phyloP scores from a whole-genome alignment of 306 rosid genomes.

The Hippophae rhamnoides region DNA sequence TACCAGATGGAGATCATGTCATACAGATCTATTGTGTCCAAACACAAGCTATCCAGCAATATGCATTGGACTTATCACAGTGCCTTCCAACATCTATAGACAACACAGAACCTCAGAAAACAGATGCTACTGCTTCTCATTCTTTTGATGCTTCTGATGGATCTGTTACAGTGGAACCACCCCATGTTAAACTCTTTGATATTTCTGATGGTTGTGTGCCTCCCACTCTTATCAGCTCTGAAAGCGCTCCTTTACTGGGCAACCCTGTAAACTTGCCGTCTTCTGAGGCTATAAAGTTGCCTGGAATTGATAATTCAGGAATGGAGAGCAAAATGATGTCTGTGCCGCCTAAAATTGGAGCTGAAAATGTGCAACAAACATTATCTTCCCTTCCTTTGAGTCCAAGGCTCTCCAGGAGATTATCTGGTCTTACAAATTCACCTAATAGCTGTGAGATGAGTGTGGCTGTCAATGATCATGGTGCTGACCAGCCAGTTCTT shows the following conservation, averaged over 20 bases:
- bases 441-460: constrained; percentile 30
- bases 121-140: constrained; percentile 24
- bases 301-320: constrained; percentile 32
- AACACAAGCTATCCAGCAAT: constrained; percentile 79
- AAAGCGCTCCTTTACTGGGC: constrained; percentile 22
- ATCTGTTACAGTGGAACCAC: constrained; percentile 23
- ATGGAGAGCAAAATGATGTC: constrained; percentile 27
- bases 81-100: constrained; percentile 65
- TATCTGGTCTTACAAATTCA: constrained; percentile 33
- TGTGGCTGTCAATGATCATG: constrained; percentile 23
- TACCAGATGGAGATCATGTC: constrained; percentile 54
- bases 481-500: constrained; percentile 23
- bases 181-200: constrained; percentile 12
- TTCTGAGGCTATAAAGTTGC: constrained; percentile 32
- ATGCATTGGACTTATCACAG: constrained; percentile 56
- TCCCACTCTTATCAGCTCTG: constrained; percentile 28
- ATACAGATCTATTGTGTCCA: constrained; percentile 67
- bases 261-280: constrained; percentile 31
- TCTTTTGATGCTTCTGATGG: constrained; percentile 31
- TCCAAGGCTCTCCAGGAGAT: constrained; percentile 41
- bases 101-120: constrained; percentile 38
- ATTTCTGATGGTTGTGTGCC: background rate
- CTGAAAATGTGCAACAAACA: constrained; percentile 27
- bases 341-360: constrained; percentile 29
- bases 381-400: constrained; percentile 46